Base-by-base conservation (phyloP, 176 grass and related monocot genomes). In the Triticum dicoccoides region DNA sequence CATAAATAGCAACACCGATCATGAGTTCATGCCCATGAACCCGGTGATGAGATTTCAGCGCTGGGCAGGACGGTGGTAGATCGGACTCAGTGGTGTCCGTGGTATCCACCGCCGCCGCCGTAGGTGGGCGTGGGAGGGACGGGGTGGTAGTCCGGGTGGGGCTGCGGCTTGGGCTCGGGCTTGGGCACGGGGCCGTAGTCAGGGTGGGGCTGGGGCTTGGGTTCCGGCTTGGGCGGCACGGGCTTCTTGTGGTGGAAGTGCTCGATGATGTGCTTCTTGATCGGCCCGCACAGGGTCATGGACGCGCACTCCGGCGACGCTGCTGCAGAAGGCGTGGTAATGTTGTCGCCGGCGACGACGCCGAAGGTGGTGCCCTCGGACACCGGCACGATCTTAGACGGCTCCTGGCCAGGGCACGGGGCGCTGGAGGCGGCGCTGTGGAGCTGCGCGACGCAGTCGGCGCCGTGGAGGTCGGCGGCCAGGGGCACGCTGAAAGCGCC, bases 401-500 rank as follows among this genome's bases (percentile, higher is more conserved):
- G 87, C 58, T 89, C 76, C 67, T 89, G 87, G 1, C 87, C 82
- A 0, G 32, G 33, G 59, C 87, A 89, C 0, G 87, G 82, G 12
- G 4, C 4, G 56, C 64, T 80, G 61, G 33, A 74, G 5, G 67
- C 75, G 0, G 42, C 23, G 9, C 8, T 85, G 42, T 80, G 82
- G 32, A 89, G 87, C 33, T 89, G 76, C 0, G 82, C 87, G 11
- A 80, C 11, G 67, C 87, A 89, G 44, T 80, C 82, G 44, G n/a
- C 68, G 8, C 51, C 27, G 0, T 77, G 37, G 0, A 74, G 82
- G 34, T 89, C 59, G 1, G 24, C 11, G 1, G 56, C 29, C 1
- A 89, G 33, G 6, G 87, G 82, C 9, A 89, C 44, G 59, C 58
- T 74, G 58, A 89, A 89, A 0, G 82, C 87, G 8, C 87, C 87